Evolutionary conservation across 306 rosid genomes (phyloP).

Genomic region (Elaeagnus macrophylla): DNA sequence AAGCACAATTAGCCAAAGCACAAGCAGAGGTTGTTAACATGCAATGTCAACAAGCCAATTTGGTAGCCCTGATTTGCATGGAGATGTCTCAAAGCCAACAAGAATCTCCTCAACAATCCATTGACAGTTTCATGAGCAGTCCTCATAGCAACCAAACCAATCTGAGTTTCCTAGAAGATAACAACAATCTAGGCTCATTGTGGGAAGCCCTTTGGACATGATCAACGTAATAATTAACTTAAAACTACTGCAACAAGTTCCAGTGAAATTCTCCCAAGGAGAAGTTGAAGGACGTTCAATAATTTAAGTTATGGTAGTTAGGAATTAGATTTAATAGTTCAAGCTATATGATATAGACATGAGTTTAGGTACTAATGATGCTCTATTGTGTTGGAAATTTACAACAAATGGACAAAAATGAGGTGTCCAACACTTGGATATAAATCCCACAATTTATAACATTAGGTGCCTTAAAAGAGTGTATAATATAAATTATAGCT

Average conservation of each 20-base stretch:
- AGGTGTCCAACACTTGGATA: too few species aligned
- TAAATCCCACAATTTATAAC: too few species aligned
- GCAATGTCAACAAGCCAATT: conserved; percentile 79
- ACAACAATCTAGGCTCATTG: conserved; percentile 27
- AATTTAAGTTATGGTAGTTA: conserved; percentile 1
- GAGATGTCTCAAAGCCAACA: conserved; percentile 50
- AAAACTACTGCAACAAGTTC: conserved; percentile 13
- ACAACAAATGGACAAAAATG: too few species aligned
- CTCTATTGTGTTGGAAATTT: too few species aligned
- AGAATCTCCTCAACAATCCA: not conserved
- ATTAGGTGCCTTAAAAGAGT: too few species aligned
- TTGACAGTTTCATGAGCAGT: not conserved
- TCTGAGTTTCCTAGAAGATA: conserved; percentile 47
- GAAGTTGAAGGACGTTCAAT: conserved; percentile 30
- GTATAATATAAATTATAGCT: too few species aligned
- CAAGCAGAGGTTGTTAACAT: conserved; percentile 71
- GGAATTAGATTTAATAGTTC: too few species aligned
- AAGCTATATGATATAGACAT: too few species aligned
- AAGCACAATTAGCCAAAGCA: conserved; percentile 76
- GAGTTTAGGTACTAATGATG: too few species aligned
- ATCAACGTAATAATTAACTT: not conserved
- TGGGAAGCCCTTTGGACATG: conserved; percentile 83
- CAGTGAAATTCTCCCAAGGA: conserved; percentile 52
- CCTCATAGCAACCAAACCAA: conserved; percentile 27
- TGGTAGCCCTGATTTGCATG: conserved; percentile 69